These are phyloP conservation scores for Begonia fuchsioides DNA, from an alignment of 306 rosid species.

Conservation along the genomic window DNA sequence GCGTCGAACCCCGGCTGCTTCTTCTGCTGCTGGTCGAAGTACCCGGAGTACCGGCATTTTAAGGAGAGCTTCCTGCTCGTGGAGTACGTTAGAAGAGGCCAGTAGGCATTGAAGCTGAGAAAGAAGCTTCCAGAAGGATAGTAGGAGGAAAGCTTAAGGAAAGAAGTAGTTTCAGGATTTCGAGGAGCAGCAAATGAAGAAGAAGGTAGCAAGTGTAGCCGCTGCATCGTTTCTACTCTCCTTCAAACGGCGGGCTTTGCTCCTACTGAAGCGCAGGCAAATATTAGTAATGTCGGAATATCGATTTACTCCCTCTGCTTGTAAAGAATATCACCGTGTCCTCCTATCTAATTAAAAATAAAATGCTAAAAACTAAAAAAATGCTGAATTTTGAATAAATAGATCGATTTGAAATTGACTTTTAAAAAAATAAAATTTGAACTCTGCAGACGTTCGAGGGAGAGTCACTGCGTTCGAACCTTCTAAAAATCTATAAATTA, in stretches of 20 bases:
- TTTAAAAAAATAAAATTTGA: too few relatives aligned
- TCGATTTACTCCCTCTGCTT: too few relatives aligned
- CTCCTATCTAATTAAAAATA: too few relatives aligned
- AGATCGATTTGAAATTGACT: too few relatives aligned
- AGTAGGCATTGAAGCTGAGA: conserved; percentile 15
- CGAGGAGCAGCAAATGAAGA: conserved; percentile 19
- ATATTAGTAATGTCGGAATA: too few relatives aligned
- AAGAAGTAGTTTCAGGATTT: conserved; percentile 14
- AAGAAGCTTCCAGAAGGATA: conserved; percentile 7
- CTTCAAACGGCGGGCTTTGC: not conserved
- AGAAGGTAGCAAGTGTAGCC: conserved; percentile 27
- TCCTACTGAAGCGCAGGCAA: too few relatives aligned
- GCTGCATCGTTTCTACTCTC: conserved; percentile 16
- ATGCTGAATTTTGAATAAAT: too few relatives aligned
- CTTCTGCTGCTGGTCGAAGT: conserved; percentile 30
- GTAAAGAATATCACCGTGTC: too few relatives aligned
- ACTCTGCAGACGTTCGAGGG: too few relatives aligned
- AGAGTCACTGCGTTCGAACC: too few relatives aligned
- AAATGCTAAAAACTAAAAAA: too few relatives aligned
- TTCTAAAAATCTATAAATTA: too few relatives aligned
- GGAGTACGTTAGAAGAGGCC: conserved; percentile 12
- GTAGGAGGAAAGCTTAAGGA: conserved; percentile 9
- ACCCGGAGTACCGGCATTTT: conserved; percentile 52
- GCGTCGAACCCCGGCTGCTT: conserved; percentile 20
- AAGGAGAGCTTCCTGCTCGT: conserved; percentile 14